Evolutionary conservation across 805 yeast genomes (phyloP).

Genomic region (Myxozyma vanderwaltii): DNA sequence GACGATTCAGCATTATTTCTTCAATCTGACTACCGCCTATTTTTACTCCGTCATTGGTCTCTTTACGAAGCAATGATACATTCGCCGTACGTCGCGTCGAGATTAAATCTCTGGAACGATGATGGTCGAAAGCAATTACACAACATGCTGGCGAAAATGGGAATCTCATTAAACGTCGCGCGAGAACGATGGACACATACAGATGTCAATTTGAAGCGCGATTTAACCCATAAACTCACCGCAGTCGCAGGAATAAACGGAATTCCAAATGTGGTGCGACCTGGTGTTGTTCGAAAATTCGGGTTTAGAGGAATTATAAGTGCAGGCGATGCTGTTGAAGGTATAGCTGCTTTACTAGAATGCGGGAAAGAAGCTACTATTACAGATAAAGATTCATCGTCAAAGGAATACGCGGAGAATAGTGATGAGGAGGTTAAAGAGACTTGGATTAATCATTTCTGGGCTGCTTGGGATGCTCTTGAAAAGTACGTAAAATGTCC

Average conservation of each 20-base stretch:
- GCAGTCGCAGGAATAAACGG: constrained; percentile 76
- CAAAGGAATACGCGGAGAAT: constrained; percentile 6
- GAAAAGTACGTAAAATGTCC: constrained; percentile 40
- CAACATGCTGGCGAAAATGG: constrained; percentile 95
- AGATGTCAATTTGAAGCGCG: constrained; percentile 76
- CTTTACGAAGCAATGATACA: constrained; percentile 87
- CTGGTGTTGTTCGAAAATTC: constrained; percentile 82
- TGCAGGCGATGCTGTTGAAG: constrained; percentile 92
- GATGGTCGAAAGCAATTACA: constrained; percentile 85
- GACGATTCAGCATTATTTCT: constrained; percentile 52
- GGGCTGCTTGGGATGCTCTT: constrained; percentile 69
- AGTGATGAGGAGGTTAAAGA: constrained; percentile 30
- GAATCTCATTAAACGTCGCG: constrained; percentile 84
- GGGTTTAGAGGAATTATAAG: constrained; percentile 86
- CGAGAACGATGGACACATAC: constrained; percentile 90
- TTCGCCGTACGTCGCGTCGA: constrained; percentile 88
- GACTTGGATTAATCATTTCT: constrained; percentile 73
- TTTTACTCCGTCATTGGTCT: constrained; percentile 89
- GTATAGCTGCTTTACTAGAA: constrained; percentile 82
- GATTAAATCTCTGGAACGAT: constrained; percentile 84
- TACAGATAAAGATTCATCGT: constrained; percentile 21
- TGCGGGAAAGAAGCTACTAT: constrained; percentile 34
- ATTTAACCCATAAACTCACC: constrained; percentile 66
- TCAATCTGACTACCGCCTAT: constrained; percentile 83
- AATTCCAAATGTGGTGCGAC: constrained; percentile 76